These are phyloP conservation scores for Isochrysis galbana DNA, from an alignment of 78 protist genomes.

Conservation along the genomic window DNA sequence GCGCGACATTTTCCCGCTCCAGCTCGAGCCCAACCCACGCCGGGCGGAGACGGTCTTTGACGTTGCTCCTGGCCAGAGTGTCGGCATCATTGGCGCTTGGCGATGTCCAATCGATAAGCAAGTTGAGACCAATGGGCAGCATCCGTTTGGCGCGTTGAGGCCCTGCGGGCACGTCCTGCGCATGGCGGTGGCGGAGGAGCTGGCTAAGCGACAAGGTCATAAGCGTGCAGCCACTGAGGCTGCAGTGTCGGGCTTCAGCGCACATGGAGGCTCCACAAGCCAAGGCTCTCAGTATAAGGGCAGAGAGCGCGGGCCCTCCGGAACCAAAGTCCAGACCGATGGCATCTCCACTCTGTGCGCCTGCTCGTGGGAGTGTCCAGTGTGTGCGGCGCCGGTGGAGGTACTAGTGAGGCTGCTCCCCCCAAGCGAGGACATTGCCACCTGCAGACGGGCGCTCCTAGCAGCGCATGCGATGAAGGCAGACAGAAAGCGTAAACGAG, in stretches of 20 bases:
- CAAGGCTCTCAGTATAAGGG: neutral
- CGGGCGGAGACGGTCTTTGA: neutral
- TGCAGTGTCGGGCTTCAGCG: too few species aligned
- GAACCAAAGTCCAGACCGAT: neutral
- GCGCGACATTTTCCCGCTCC: neutral
- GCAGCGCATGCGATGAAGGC: too few species aligned
- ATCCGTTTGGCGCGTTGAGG: neutral
- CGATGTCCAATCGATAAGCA: neutral
- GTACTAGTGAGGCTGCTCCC: neutral
- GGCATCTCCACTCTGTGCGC: neutral
- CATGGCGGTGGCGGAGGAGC: neutral
- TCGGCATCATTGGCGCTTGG: neutral
- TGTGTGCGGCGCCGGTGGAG: neutral
- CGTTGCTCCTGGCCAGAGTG: neutral
- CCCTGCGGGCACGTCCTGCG: slow-evolving; percentile 8
- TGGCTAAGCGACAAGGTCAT: neutral
- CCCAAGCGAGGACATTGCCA: too few species aligned
- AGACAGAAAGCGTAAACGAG: too few species aligned
- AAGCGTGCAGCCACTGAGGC: neutral
- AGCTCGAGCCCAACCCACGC: neutral
- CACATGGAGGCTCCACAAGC: neutral
- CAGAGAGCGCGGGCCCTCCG: neutral
- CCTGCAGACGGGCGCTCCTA: too few species aligned
- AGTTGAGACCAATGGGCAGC: neutral
- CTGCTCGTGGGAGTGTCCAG: neutral